Conservation (phyloP, 306 rosid genomes). For the Fragaria iinumae region DNA sequence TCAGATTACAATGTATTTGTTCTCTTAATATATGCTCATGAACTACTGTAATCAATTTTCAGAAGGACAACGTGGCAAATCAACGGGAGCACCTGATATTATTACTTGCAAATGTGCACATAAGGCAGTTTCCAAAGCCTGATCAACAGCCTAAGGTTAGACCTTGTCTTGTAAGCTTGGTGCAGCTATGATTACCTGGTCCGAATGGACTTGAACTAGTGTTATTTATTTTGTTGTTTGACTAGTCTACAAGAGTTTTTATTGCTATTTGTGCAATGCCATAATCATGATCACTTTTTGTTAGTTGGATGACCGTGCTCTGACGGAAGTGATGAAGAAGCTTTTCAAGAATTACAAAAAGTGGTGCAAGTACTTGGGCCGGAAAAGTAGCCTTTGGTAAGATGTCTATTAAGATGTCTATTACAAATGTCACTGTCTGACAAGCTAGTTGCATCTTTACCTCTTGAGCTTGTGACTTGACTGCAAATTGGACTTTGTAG, state of each 20-base stretch:
- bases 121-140: constrained; percentile 89
- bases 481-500: background rate
- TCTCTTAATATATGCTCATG: constrained; percentile 21
- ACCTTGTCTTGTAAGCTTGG: background rate
- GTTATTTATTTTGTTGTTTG: background rate
- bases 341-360: constrained; percentile 94
- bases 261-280: constrained; percentile 29
- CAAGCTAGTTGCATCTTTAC: constrained; percentile 10
- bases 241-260: background rate
- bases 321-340: constrained; percentile 97
- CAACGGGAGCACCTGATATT: constrained; percentile 96
- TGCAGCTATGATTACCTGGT: background rate
- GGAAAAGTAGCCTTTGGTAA: constrained; percentile 98
- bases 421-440: constrained; percentile 3
- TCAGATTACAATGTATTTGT: constrained; percentile 12
- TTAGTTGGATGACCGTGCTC: constrained; percentile 94
- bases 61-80: constrained; percentile 91
- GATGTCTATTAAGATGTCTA: constrained; percentile 31
- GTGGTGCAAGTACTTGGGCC: constrained; percentile 98
- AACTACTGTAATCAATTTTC: constrained; percentile 25
- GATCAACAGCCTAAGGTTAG: constrained; percentile 99
- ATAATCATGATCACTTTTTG: constrained; percentile 26
- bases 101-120: constrained; percentile 95
- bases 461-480: background rate
- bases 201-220: background rate